phyloP scores from a whole-genome alignment of 176 grass and related monocot species.

The Paspalum notatum region DNA sequence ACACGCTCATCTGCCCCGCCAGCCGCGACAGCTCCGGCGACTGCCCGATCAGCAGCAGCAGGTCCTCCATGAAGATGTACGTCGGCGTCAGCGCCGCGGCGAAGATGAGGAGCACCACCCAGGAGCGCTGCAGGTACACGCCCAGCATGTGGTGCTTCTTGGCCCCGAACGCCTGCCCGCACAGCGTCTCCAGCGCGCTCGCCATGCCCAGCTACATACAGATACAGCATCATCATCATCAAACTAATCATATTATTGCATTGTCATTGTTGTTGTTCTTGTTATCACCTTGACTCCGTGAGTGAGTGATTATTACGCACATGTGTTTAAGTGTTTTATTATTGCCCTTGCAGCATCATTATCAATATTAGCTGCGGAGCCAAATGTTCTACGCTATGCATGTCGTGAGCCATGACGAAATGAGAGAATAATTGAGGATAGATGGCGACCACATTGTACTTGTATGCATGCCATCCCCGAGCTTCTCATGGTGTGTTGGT shows the following conservation, averaged over 20 bases:
- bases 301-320: neutral
- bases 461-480: neutral
- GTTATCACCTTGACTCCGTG: neutral
- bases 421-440: neutral
- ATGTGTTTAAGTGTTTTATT: neutral
- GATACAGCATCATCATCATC: neutral
- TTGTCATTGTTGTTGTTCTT: too few species aligned
- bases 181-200: conserved; percentile 73
- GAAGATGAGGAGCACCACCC: conserved; percentile 52
- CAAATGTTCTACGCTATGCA: neutral
- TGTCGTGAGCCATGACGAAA: conserved; percentile 38
- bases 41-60: conserved; percentile 59
- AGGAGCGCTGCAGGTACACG: conserved; percentile 66
- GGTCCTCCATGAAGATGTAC: conserved; percentile 53
- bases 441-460: neutral
- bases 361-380: neutral
- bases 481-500: neutral
- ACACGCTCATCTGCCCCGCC: conserved; percentile 47
- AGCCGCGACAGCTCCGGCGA: conserved; percentile 42
- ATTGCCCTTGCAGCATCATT: neutral
- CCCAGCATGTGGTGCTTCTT: conserved; percentile 70
- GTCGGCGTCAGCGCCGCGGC: conserved; percentile 45
- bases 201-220: conserved; percentile 62
- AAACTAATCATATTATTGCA: neutral
- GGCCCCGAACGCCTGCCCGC: conserved; percentile 60